phyloP scores from a whole-genome alignment of 2,329 filamentous ascomycete genomes.

The Colletotrichum simmondsii region DNA sequence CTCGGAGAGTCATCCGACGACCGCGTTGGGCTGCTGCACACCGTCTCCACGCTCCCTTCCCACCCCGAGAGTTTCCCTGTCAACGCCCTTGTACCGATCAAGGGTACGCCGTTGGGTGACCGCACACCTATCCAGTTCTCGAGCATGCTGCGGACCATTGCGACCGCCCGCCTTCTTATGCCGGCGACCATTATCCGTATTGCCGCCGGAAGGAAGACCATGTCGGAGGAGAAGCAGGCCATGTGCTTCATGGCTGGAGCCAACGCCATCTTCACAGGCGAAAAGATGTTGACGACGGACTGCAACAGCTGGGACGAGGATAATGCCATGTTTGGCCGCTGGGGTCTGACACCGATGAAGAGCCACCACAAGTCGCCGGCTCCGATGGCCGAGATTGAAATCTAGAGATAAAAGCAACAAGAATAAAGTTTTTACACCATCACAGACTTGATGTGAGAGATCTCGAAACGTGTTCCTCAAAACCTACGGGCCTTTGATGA shows the following conservation, averaged over 20 bases:
- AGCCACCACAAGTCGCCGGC: conserved; percentile 52
- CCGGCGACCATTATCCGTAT: conserved; percentile 88
- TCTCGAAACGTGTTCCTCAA: too few relatives aligned
- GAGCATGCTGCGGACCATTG: conserved; percentile 83
- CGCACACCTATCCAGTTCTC: conserved; percentile 79
- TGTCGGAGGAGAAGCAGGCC: conserved; percentile 90
- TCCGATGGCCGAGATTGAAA: conserved; percentile 1
- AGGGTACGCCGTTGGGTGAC: conserved; percentile 86
- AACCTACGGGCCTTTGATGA: too few relatives aligned
- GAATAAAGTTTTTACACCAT: neutral
- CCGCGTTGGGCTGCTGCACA: conserved; percentile 85
- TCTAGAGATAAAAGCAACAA: neutral
- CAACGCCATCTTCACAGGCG: conserved; percentile 94
- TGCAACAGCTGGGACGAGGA: conserved; percentile 94
- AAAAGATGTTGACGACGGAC: conserved; percentile 95
- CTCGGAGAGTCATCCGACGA: conserved; percentile 83
- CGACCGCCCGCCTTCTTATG: conserved; percentile 85
- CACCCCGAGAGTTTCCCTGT: conserved; percentile 94
- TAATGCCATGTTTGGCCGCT: conserved; percentile 82
- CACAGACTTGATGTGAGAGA: too few relatives aligned
- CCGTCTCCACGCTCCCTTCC: conserved; percentile 80
- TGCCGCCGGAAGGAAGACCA: conserved; percentile 84
- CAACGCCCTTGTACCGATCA: conserved; percentile 90
- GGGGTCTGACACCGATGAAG: conserved; percentile 85
- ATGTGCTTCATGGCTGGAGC: conserved; percentile 91